Evolutionary conservation across 768 basidiomycete species (phyloP).

Genomic region (Trametes cingulata): DNA sequence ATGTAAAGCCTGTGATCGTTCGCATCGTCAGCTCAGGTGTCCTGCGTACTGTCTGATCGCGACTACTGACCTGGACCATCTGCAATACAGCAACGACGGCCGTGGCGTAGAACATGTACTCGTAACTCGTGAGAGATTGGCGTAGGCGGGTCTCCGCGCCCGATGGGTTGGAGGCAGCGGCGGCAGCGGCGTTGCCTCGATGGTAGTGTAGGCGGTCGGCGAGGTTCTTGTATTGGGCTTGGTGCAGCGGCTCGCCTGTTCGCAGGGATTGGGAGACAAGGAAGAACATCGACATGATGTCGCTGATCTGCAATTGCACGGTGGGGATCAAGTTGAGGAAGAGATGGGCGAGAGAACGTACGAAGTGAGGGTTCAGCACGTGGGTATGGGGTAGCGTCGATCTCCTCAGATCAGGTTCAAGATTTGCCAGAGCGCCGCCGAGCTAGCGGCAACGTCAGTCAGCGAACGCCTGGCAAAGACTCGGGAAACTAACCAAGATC

Average conservation of each 20-base stretch:
- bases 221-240: slow-evolving; percentile 43
- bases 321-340: background rate
- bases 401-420: slow-evolving; percentile 44
- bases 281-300: slow-evolving; percentile 46
- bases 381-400: slow-evolving; percentile 45
- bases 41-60: too few relatives aligned
- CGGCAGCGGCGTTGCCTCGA: slow-evolving; percentile 26
- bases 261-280: slow-evolving; percentile 47
- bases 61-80: slow-evolving; percentile 31
- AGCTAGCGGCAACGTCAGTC: slow-evolving; percentile 31
- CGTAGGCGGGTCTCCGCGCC: slow-evolving; percentile 5
- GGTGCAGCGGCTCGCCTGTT: slow-evolving; percentile 46
- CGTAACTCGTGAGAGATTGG: slow-evolving; percentile 26
- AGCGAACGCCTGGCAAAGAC: too few relatives aligned
- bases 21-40: too few relatives aligned
- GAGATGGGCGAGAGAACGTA: slow-evolving; percentile 27
- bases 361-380: slow-evolving; percentile 57
- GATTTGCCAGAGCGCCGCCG: slow-evolving; percentile 41
- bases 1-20: slow-evolving; percentile 39
- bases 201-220: slow-evolving; percentile 50
- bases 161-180: background rate
- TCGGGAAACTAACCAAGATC: background rate
- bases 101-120: slow-evolving; percentile 44
- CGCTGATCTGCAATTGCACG: slow-evolving; percentile 33
- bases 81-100: slow-evolving; percentile 42